Percentiles rank a stretch among this genome's conserved stretches.
phyloP scores from a whole-genome alignment of 306 rosid species.

The Lathyrus sativus region DNA sequence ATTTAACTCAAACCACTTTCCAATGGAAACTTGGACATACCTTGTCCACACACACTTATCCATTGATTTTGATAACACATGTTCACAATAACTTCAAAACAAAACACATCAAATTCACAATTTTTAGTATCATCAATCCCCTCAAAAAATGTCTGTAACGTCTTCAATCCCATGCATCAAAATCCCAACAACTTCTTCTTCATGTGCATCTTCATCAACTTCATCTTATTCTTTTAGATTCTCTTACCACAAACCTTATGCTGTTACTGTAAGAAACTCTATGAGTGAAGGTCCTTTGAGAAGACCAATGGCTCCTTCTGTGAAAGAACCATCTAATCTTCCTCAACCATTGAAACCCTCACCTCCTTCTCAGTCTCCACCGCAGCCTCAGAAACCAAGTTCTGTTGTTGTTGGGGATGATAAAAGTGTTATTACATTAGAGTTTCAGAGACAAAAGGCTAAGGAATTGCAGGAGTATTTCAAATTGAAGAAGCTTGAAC shows the following conservation, averaged over 20 bases:
- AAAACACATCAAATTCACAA: neutral
- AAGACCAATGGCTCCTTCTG: constrained; percentile 86
- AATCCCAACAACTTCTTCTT: constrained; percentile 57
- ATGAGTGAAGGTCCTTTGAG: constrained; percentile 88
- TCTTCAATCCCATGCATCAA: constrained; percentile 72
- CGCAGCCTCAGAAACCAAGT: constrained; percentile 37
- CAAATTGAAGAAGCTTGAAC: constrained; percentile 87
- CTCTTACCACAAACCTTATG: constrained; percentile 49
- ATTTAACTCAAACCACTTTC: constrained; percentile 23
- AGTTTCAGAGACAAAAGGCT: constrained; percentile 97
- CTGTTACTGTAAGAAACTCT: constrained; percentile 59
- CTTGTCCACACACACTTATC: constrained; percentile 69
- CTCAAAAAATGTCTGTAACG: constrained; percentile 57
- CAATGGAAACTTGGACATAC: constrained; percentile 61
- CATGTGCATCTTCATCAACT: constrained; percentile 49
- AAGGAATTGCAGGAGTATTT: constrained; percentile 94
- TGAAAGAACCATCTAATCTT: constrained; percentile 61
- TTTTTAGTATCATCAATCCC: neutral
- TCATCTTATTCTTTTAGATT: constrained; percentile 45
- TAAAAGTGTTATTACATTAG: constrained; percentile 62
- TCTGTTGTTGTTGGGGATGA: constrained; percentile 42
- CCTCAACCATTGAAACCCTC: constrained; percentile 63
- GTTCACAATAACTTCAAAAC: constrained; percentile 10
- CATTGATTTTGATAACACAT: constrained; percentile 48
- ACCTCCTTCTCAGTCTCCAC: constrained; percentile 58